Conservation (phyloP, 306 rosid species). For the Quillaja saponaria region DNA sequence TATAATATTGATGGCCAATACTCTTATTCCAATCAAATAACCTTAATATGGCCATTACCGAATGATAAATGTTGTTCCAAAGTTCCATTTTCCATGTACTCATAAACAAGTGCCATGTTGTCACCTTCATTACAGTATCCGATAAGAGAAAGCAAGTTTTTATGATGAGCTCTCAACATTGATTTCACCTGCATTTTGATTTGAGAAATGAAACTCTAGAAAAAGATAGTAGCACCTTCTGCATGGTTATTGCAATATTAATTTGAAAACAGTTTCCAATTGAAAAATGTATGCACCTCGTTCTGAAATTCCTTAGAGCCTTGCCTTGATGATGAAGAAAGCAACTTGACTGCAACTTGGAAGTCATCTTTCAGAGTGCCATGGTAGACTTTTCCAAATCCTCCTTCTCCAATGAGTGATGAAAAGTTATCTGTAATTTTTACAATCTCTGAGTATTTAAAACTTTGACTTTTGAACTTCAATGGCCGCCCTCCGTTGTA, state of each 20-base stretch:
- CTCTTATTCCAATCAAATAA: too few relatives aligned
- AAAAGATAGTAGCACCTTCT: too few relatives aligned
- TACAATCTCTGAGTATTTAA: slow-evolving; percentile 28
- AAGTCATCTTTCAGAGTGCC: slow-evolving; percentile 29
- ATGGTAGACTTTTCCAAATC: too few relatives aligned
- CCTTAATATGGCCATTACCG: too few relatives aligned
- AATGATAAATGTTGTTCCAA: slow-evolving; percentile 14
- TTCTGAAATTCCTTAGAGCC: slow-evolving; percentile 37
- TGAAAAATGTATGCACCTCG: too few relatives aligned
- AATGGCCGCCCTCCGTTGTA: background rate
- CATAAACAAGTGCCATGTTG: slow-evolving; percentile 25
- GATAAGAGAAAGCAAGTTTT: background rate
- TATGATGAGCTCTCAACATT: slow-evolving; percentile 25
- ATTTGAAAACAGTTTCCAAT: too few relatives aligned
- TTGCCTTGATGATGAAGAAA: slow-evolving; percentile 43
- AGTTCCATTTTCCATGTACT: slow-evolving; percentile 33
- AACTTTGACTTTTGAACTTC: slow-evolving; percentile 21
- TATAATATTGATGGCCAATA: too few relatives aligned
- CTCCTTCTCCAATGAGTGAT: background rate
- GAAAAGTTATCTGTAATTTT: slow-evolving; percentile 38
- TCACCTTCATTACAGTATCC: slow-evolving; percentile 33
- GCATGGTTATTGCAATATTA: too few relatives aligned
- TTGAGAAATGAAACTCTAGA: too few relatives aligned
- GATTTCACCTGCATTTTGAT: slow-evolving; percentile 28
- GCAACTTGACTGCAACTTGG: slow-evolving; percentile 49